These are phyloP conservation scores for Ustilago crameri DNA, from an alignment of 1,284 basidiomycete species.

Conservation along the genomic window DNA sequence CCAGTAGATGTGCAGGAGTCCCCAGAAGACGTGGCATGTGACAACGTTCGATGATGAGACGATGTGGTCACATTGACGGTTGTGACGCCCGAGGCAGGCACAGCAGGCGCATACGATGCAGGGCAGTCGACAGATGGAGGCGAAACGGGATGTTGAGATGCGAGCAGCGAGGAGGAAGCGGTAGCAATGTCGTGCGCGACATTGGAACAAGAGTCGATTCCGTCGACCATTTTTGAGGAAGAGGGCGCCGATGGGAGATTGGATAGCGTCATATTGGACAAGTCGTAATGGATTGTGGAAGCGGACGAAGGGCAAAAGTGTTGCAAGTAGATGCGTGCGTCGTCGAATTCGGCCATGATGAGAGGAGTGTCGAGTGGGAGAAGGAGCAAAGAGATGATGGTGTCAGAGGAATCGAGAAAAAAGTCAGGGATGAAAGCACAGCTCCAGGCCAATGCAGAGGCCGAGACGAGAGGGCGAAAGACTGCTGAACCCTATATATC, in stretches of 20 bases:
- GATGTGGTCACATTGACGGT: constrained; percentile 13
- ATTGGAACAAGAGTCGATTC: neutral
- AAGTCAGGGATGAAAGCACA: neutral
- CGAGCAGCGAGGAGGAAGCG: constrained; percentile 8
- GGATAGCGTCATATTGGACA: constrained; percentile 39
- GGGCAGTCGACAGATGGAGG: constrained; percentile 15
- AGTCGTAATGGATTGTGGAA: constrained; percentile 17
- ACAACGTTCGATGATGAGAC: constrained; percentile 29
- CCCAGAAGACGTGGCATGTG: constrained; percentile 29
- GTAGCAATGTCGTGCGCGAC: constrained; percentile 1
- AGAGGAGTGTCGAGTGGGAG: neutral
- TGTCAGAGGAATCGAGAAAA: constrained; percentile 12
- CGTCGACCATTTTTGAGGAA: constrained; percentile 2
- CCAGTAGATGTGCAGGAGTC: constrained; percentile 22
- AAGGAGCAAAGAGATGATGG: neutral
- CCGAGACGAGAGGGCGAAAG: constrained; percentile 10
- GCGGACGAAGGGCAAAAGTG: constrained; percentile 17
- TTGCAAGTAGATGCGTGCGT: constrained; percentile 22
- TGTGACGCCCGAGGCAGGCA: constrained; percentile 15
- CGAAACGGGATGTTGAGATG: neutral
- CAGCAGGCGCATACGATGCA: constrained; percentile 15
- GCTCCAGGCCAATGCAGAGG: neutral
- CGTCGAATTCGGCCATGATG: constrained; percentile 21
- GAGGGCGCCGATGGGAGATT: constrained; percentile 15
- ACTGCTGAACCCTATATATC: constrained; percentile 12